Evolutionary conservation across 2,329 filamentous ascomycete genomes (phyloP), one percentile per base, ranked within the genome.

Genomic region (Sporothrix globosa): DNA sequence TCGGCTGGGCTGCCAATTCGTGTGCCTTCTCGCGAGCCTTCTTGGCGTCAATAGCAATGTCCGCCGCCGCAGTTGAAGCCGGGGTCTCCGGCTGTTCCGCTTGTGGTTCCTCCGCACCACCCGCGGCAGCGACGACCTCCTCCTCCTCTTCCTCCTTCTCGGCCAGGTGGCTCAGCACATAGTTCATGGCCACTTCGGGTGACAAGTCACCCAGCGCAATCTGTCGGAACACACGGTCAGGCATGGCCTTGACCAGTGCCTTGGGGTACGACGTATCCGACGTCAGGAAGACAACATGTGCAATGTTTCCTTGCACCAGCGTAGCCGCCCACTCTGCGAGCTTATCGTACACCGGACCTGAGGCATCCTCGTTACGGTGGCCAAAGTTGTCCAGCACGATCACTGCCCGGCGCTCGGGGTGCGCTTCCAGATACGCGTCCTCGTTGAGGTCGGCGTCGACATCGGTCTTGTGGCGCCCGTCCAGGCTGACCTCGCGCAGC

Each of bases 241-340:
- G 96, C 24, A 99, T 85, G 0, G 93, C 92, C 77, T 93, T 96
- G 71, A 91, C 90, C 2, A 98, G 83, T 0, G 92, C 90, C 79
- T 98, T 98, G 66, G 91, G 91, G 80, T 93, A 97, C 0, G 93
- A 92, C 0, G 93, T 87, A 74, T 98, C 95, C 70, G 91, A 93
- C 0, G 95, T 97, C 50, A 99, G 83, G 83, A 98, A 97, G 70
- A 99, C 90, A 70, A 98, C 93, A 79, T 98, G 96, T 0, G 95
- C 95, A 56, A 97, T 86, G 74, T 97, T 97, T 68, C 91, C 90
- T 60, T 92, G 92, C 0, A 96, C 94, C 39, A 97, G 82, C 1
- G 89, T 85, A 4, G 96, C 93, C 1, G 94, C 93, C 92, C 95
- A 98, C 77, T 97, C 93, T 0, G 93, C 89, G 65, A 95, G 84